A percentile compares a stretch with the other conserved stretches of the same genome.
These are phyloP conservation scores for Mariannaea sp. DNA, from an alignment of 2,329 filamentous ascomycete genomes.

Conservation along the genomic window DNA sequence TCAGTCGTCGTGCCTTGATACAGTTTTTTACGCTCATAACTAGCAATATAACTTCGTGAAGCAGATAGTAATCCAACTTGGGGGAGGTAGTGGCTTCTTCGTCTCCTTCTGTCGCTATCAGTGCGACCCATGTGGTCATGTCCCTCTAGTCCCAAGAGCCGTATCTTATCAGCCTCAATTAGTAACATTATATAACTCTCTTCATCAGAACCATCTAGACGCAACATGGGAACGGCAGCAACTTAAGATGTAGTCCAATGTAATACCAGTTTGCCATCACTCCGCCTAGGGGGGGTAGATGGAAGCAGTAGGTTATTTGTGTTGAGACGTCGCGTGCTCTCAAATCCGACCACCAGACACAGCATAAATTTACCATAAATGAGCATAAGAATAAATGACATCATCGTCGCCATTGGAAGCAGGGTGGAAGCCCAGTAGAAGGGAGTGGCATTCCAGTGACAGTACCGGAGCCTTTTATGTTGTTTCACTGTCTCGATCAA, in stretches of 20 bases:
- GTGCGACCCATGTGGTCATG: slow-evolving; percentile 7
- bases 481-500: not conserved
- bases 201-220: not conserved
- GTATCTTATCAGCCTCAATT: not conserved
- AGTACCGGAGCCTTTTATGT: not conserved
- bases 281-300: not conserved
- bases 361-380: not conserved
- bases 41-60: slow-evolving; percentile 1
- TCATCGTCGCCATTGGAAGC: not conserved
- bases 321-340: not conserved
- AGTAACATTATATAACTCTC: not conserved
- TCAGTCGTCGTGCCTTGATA: not conserved
- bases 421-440: not conserved
- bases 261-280: not conserved
- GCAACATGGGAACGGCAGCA: slow-evolving; percentile 2
- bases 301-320: not conserved
- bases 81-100: too few relatives aligned
- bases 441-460: not conserved
- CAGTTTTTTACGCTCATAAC: not conserved
- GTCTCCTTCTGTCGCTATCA: slow-evolving; percentile 1
- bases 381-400: not conserved
- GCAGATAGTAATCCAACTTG: too few relatives aligned
- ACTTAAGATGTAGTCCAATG: not conserved
- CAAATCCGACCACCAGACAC: not conserved
- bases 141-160: not conserved